Conservation (phyloP, 805 yeast species). For the Kurtzmaniella fragi region DNA sequence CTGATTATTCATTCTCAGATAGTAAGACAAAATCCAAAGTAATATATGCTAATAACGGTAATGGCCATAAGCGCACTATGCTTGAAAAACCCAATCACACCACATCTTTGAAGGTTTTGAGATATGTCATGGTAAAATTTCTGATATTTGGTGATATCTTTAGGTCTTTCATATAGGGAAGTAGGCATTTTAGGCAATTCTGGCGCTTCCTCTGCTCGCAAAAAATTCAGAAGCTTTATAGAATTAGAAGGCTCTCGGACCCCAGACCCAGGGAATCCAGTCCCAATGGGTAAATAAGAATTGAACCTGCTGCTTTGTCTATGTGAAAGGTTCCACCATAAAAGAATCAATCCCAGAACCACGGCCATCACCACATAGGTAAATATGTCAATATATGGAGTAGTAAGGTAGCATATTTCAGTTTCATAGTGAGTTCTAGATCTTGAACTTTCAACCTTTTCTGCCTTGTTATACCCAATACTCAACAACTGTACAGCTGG, state of each 20-base stretch:
- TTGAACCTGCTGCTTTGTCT: conserved; percentile 21
- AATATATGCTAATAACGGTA: conserved; percentile 16
- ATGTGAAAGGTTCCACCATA: conserved; percentile 26
- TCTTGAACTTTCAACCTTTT: conserved; percentile 3
- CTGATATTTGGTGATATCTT: conserved; percentile 2
- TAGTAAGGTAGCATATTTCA: conserved; percentile 40
- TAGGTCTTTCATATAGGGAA: conserved; percentile 1
- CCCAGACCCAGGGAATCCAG: conserved; percentile 6
- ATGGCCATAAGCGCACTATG: conserved; percentile 15
- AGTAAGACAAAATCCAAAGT: conserved; percentile 16
- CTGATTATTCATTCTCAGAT: conserved; percentile 6
- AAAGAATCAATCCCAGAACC: conserved; percentile 20
- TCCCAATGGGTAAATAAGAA: conserved; percentile 17
- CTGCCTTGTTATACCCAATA: conserved; percentile 6
- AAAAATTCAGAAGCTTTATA: conserved; percentile 22
- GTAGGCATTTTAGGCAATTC: conserved; percentile 3
- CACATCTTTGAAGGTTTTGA: not conserved
- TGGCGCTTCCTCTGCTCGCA: conserved; percentile 24
- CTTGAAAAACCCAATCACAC: conserved; percentile 11
- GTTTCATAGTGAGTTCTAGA: conserved; percentile 24
- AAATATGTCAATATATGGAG: conserved; percentile 39
- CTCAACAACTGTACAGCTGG: conserved; percentile 41
- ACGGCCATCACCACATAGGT: conserved; percentile 34
- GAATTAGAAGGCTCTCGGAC: conserved; percentile 12
- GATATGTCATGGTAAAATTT: conserved; percentile 3